Evolutionary conservation across 2,329 filamentous ascomycete genomes (phyloP), one percentile per base, ranked within the genome.

Genomic region (Coniochaeta sp.): DNA sequence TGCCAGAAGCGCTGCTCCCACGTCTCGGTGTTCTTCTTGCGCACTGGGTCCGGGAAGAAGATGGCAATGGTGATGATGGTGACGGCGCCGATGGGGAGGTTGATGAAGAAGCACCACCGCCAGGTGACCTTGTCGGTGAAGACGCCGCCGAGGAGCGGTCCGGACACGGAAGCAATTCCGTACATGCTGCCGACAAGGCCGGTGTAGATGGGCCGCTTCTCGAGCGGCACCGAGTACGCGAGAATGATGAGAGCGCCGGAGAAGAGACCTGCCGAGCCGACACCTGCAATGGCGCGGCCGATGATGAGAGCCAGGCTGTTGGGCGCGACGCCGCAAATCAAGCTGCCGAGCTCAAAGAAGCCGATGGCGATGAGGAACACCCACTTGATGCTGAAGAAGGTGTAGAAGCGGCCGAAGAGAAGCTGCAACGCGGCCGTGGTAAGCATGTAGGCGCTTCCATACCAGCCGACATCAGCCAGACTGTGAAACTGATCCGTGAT

Each of bases 391-490:
- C 67, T 68, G 62, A 73, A 75, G 63, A 76, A 77, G 33, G 74
- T 76, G 64, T 76, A 78, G 58, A 77, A 65, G 55, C 73, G 71
- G 24, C 72, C 72, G 52, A 69, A 72, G 17, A 71, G 63, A 26
- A 74, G 67, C 38, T 76, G 74, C 14, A 76, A 70, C 0, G 73
- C 69, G 33, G 71, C 67, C 12, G 71, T 70, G 58, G 75, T 76
- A 63, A 77, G 69, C 62, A 76, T 66, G 63, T 76, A 75, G 19
- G 73, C 62, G 38, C 65, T 68, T 22, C 74, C 76, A 58, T 79
- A 79, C 77, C 78, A 80, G 54, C 75, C 77, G 4, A 80, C 73
- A 60, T 79, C 77, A 5, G 71, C 68, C 0, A 79, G 67, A 40
- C 73, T 70, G n/a, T 76, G 68, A 65, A 76, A 73, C 19, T 73